phyloP scores from a whole-genome alignment of 2,329 filamentous ascomycete genomes.

The Pseudogymnoascus sp. region DNA sequence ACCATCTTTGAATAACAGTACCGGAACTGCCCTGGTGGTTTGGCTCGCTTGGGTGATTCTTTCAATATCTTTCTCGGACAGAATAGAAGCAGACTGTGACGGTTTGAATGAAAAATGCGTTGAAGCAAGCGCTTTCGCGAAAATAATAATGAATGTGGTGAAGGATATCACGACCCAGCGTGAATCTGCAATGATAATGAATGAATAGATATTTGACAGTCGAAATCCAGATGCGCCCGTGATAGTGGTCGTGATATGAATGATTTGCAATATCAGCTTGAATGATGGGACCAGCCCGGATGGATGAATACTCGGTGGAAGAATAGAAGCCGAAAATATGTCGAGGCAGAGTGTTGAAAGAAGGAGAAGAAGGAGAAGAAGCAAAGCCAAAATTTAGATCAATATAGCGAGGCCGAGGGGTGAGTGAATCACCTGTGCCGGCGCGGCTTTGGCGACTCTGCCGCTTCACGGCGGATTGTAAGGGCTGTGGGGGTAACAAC shows the following conservation, averaged over 20 bases:
- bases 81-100: not conserved
- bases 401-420: not conserved
- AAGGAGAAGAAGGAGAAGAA: not conserved
- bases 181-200: not conserved
- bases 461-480: not conserved
- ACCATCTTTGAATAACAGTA: not conserved
- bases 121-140: not conserved
- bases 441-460: not conserved
- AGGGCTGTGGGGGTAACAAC: not conserved
- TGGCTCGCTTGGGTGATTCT: not conserved
- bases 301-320: not conserved
- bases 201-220: not conserved
- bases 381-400: not conserved
- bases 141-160: not conserved
- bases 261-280: not conserved
- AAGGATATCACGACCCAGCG: not conserved
- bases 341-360: not conserved
- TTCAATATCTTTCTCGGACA: not conserved
- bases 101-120: not conserved
- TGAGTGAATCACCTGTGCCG: slow-evolving; percentile 9
- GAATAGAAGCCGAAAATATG: not conserved
- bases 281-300: not conserved
- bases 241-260: not conserved
- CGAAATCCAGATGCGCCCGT: not conserved
- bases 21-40: not conserved